Evolutionary conservation across 371 early-diverging fungal species (phyloP), one percentile per base, ranked within the genome.

Genomic region (Apophysomyces ossiformis): DNA sequence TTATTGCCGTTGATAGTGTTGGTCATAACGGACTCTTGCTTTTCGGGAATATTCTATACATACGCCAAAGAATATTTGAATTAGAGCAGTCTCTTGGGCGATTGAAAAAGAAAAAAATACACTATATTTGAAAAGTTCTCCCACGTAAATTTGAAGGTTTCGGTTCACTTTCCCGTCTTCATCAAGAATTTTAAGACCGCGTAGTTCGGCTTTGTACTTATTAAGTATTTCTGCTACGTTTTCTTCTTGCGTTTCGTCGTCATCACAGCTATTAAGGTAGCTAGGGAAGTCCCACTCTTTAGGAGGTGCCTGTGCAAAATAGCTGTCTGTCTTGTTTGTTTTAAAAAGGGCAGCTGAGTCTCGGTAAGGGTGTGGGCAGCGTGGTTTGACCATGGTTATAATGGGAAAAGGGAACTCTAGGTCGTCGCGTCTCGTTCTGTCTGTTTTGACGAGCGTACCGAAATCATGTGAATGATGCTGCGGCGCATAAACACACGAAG

Each of bases 251-350:
- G 91, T 32, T 86, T 89, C 77, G 78, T 88, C 58, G 83, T 92
- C 65, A 83, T 92, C 63, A 79, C 87, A 46, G 70, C 83, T 46
- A 69, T 87, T 32, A 21, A 50, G 50, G 21, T 50, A 50, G 92
- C 92, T 63, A 85, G 89, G 57, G 84, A 91, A 8, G 92, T 92
- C 8, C 82, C 66, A 70, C 82, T 32, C 81, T 91, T 61, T 92
- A 93, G 60, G 73, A 73, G 21, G 61, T 87, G 47, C 18, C 50
- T 50, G 4, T 6, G 50, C 50, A 9, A 50, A 50, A 50, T 50
- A 50, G 2, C 50, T 50, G 21, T 50, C 21, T 50, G 50, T 5
- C 50, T 50, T 50, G 50, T 50, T 50, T n/a, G 50, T 50, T 21
- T 50, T 21, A 3, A 50, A 1, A 0, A 50, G 9, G 2, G 50